A percentile compares a stretch with the other conserved stretches of the same genome.
Conservation (phyloP, 345 rosid species). For the Gossypium herbaceum region DNA sequence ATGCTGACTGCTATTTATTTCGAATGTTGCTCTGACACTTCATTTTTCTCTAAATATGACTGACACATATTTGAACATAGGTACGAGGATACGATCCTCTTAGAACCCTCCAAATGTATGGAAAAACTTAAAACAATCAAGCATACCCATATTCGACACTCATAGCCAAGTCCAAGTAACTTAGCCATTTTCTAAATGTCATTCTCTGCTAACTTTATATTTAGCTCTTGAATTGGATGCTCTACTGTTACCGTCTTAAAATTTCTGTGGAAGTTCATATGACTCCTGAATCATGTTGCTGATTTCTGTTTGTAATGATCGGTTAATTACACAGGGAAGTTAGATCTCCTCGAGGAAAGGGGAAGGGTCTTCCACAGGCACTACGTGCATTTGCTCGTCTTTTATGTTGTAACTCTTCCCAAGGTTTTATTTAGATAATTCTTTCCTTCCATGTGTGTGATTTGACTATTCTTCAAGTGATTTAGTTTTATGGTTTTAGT, state of each 20-base stretch:
- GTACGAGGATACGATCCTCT: not conserved
- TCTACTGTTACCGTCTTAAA: not conserved
- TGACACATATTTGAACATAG: not conserved
- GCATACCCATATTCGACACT: not conserved
- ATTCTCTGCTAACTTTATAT: not conserved
- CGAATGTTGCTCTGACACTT: not conserved
- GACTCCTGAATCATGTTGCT: not conserved
- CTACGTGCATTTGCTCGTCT: conserved; percentile 86
- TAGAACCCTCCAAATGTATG: not conserved
- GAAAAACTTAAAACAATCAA: too few species aligned
- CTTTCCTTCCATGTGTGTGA: conserved; percentile 6
- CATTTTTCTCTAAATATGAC: not conserved
- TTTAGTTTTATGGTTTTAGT: not conserved
- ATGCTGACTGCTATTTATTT: not conserved
- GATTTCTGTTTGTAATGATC: conserved; percentile 14
- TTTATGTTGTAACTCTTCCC: conserved; percentile 44
- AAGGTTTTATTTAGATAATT: conserved; percentile 39
- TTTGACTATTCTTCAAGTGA: conserved; percentile 8
- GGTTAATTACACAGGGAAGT: conserved; percentile 54
- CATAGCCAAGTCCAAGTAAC: not conserved
- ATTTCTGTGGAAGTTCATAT: not conserved
- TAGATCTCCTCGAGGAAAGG: conserved; percentile 60
- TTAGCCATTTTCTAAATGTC: not conserved
- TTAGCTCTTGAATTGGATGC: not conserved
- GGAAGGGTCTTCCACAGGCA: conserved; percentile 78